These are phyloP conservation scores for Trichoderma cornu-damae DNA, from an alignment of 2,329 filamentous ascomycete species.

Conservation along the genomic window DNA sequence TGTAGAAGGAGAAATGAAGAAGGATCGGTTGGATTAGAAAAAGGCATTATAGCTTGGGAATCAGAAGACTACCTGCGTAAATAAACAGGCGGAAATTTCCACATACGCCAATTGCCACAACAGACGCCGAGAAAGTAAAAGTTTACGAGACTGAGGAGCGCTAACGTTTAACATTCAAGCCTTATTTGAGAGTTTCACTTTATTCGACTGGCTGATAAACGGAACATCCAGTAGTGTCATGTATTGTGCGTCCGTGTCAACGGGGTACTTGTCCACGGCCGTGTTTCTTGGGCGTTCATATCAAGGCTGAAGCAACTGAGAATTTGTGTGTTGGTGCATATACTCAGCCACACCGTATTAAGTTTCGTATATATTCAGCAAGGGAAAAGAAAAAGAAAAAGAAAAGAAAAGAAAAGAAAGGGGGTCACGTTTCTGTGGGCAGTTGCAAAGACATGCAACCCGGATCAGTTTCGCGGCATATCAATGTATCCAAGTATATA, in stretches of 20 bases:
- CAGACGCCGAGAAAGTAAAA: background rate
- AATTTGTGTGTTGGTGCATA: background rate
- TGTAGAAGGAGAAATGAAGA: background rate
- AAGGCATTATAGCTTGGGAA: background rate
- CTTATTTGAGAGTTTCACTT: background rate
- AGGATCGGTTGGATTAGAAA: background rate
- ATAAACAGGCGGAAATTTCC: background rate
- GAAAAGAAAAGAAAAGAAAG: too few species aligned
- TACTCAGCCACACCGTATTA: background rate
- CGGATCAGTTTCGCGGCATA: too few species aligned
- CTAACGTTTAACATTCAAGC: background rate
- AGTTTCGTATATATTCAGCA: too few species aligned
- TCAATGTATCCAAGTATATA: too few species aligned
- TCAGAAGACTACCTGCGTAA: background rate
- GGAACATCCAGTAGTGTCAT: background rate
- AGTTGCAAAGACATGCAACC: too few species aligned
- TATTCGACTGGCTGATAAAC: background rate
- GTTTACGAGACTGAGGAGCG: background rate
- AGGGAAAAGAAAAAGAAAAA: too few species aligned
- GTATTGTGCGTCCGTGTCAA: background rate
- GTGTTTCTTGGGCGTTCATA: background rate
- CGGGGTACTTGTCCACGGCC: background rate
- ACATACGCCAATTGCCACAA: background rate
- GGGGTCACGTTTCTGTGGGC: too few species aligned
- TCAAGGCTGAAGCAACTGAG: background rate